phyloP scores from a whole-genome alignment of 2,329 filamentous ascomycete genomes.

The Fusarium pilosicola region DNA sequence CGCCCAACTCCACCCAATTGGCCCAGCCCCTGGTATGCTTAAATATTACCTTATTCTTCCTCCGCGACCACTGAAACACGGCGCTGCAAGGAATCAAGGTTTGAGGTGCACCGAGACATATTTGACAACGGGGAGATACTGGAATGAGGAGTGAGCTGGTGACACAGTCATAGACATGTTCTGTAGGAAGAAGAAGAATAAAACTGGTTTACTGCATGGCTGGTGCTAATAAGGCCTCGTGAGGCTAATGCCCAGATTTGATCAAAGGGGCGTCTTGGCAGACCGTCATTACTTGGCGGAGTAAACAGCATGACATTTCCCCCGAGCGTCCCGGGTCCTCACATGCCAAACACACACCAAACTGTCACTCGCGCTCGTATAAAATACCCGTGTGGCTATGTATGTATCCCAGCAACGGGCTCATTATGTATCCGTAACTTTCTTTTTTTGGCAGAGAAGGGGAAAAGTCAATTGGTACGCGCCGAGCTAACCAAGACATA shows the following conservation, averaged over 20 bases:
- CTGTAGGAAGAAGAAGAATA: not conserved
- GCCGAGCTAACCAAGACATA: slow-evolving; percentile 13
- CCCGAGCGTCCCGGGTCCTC: slow-evolving; percentile 14
- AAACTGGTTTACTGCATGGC: slow-evolving; percentile 8
- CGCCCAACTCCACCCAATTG: slow-evolving; percentile 30
- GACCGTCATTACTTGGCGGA: slow-evolving; percentile 26
- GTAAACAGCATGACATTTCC: slow-evolving; percentile 3
- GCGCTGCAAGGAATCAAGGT: slow-evolving; percentile 3
- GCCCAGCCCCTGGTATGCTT: slow-evolving; percentile 41
- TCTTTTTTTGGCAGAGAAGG: not conserved
- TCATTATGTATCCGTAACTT: not conserved
- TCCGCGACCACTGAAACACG: slow-evolving; percentile 28
- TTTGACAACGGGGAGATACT: not conserved
- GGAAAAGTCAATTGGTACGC: not conserved
- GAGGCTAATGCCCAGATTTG: slow-evolving; percentile 27
- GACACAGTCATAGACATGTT: slow-evolving; percentile 1
- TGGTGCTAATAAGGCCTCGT: slow-evolving; percentile 3
- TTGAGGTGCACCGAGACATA: not conserved
- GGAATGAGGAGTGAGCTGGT: not conserved
- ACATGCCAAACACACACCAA: not conserved
- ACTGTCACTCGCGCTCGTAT: not conserved
- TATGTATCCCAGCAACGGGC: slow-evolving; percentile 3
- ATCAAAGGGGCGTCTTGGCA: slow-evolving; percentile 33
- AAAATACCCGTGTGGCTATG: not conserved
- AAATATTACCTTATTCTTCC: slow-evolving; percentile 44